A percentile compares a stretch with the other conserved stretches of the same genome.
Conservation (phyloP, 768 basidiomycete genomes). For the Favolaschia claudopus region DNA sequence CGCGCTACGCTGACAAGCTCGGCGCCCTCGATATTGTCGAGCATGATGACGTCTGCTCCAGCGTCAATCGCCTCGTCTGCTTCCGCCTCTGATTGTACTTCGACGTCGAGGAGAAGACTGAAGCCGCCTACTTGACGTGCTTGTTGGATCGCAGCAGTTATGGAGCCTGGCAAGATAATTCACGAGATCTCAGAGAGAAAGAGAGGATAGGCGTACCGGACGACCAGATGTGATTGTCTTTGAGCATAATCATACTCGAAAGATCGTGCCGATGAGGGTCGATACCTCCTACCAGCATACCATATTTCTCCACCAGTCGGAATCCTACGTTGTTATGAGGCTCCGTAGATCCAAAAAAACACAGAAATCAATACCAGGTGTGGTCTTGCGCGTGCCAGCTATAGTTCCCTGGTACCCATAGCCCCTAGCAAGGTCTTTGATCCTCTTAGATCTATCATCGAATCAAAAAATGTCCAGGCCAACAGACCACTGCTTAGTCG, state of each 20-base stretch:
- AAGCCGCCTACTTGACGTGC: slow-evolving; percentile 94
- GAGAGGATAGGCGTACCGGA: slow-evolving; percentile 62
- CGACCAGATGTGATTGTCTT: slow-evolving; percentile 99
- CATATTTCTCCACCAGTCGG: slow-evolving; percentile 97
- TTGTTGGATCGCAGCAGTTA: slow-evolving; percentile 83
- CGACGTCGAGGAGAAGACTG: slow-evolving; percentile 90
- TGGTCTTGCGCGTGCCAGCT: slow-evolving; percentile 97
- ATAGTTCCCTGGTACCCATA: slow-evolving; percentile 88
- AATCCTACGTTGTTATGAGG: slow-evolving; percentile 63
- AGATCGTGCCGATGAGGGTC: slow-evolving; percentile 95
- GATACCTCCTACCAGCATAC: slow-evolving; percentile 96
- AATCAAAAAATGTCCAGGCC: slow-evolving; percentile 1
- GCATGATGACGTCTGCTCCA: slow-evolving; percentile 94
- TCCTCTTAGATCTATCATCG: slow-evolving; percentile 85
- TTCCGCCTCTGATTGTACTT: slow-evolving; percentile 87
- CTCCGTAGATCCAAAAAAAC: slow-evolving; percentile 4
- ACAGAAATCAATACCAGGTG: slow-evolving; percentile 64
- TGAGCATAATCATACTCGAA: slow-evolving; percentile 99
- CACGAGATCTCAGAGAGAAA: neutral
- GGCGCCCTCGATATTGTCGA: slow-evolving; percentile 89
- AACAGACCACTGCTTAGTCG: slow-evolving; percentile 7
- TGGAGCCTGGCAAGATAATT: slow-evolving; percentile 67
- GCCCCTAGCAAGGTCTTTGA: slow-evolving; percentile 79
- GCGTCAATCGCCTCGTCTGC: slow-evolving; percentile 98
- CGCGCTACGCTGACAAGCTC: slow-evolving; percentile 73